phyloP scores from a whole-genome alignment of 768 basidiomycete species.

The Pulveroboletus frians region DNA sequence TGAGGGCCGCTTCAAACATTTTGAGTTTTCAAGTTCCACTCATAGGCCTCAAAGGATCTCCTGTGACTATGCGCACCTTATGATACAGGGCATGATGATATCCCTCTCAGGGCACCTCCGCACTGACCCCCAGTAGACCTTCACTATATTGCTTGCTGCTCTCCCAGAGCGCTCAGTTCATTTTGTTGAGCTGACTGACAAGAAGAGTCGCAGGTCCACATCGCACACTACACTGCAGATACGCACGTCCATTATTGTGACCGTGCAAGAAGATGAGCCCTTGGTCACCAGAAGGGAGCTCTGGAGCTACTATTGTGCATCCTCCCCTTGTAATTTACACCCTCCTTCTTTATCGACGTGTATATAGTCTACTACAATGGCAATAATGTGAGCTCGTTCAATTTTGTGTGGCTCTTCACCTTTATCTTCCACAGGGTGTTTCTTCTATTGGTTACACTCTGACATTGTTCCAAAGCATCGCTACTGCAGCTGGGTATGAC shows the following conservation, averaged over 20 bases:
- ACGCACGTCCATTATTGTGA: conserved; percentile 30
- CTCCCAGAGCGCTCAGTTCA: conserved; percentile 1
- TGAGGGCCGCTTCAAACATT: background rate
- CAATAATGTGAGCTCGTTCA: conserved; percentile 51
- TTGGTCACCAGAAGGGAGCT: conserved; percentile 67
- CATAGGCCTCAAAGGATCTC: background rate
- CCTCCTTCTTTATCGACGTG: background rate
- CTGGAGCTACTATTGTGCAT: conserved; percentile 72
- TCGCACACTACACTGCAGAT: conserved; percentile 4
- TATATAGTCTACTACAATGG: conserved; percentile 73
- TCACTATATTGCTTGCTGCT: conserved; percentile 12
- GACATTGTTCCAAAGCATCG: conserved; percentile 71
- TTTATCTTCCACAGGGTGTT: conserved; percentile 45
- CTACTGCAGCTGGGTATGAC: conserved; percentile 69
- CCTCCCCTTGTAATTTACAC: background rate
- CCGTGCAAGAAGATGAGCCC: conserved; percentile 51
- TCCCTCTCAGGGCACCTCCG: background rate
- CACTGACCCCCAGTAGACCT: background rate
- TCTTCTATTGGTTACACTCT: conserved; percentile 65
- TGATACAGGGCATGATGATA: no score
- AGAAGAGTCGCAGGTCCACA: conserved; percentile 7
- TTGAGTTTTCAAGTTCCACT: background rate
- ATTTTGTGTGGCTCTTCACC: background rate
- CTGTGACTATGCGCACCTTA: conserved; percentile 1
- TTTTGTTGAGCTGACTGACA: conserved; percentile 1